Evolutionary conservation across 2,329 filamentous ascomycete species (phyloP), one percentile per base, ranked within the genome.

Genomic region (Fusarium nurragi): DNA sequence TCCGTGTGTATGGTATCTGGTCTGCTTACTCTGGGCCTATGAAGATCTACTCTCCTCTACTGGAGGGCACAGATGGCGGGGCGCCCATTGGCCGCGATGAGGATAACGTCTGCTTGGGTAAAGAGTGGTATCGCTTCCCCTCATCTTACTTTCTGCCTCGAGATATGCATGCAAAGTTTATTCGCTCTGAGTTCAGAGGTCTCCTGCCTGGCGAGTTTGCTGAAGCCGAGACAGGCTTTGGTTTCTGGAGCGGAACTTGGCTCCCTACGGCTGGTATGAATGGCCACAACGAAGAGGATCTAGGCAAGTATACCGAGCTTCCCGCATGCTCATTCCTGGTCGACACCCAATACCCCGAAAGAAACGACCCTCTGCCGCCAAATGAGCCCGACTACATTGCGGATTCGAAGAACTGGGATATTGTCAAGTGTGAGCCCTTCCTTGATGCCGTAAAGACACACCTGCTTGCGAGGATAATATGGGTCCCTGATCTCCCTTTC

Each of bases 71-170:
- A 2, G 71, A 82, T 19, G 79, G 80, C 40, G 72, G 82, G 14
- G 72, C 79, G 10, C 84, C 81, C 1, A 69, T 91, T 7, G 85
- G 87, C 3, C 77, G 79, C 0, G 75, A 80, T 3, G 91, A 89
- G 16, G 90, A 92, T 64, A 88, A 83, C 18, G 87, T 99, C 4
- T 99, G 95, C 76, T 86, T 97, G 36, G 93, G 92, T 25, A 99
- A 98, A 75, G 95, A 99, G 75, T 99, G 95, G 95, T 97, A 99
- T 77, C 91, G 95, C 32, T 98, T 97, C 74, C 94, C 95, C 2
- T 94, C 91, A 1, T 96, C 94, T 1, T 98, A 93, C 80, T 93
- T 95, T 75, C 82, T 99, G 4, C 94, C 95, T 1, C 82, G 88
- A n/a, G 86, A 87, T 46, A 91, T 95, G 81, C 89, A 87, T 65